Base-by-base conservation (phyloP, 169 alveolate species). In the Plasmodium chabaudi region DNA sequence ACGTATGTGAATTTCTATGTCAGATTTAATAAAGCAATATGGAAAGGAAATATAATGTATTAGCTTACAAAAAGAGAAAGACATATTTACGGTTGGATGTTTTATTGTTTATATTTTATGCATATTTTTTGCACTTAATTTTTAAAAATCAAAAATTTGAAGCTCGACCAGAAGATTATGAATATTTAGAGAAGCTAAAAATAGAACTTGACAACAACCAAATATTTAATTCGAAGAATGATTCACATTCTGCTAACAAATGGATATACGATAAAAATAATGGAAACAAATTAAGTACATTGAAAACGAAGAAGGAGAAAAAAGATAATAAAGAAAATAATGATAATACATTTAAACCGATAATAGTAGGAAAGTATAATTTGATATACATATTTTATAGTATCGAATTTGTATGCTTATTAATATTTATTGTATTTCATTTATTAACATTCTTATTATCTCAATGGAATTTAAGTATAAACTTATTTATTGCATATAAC, bases 361-460 rank as follows among this genome's bases (percentile, higher is more conserved):
- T 82, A 44, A 67, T 82, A 68, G 1, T 82, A 67, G 90, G 90
- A 21, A 82, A 82, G 53, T 82, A 82, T 13, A 82, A 82, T 49
- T 55, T 82, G 17, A 68, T 82, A 56, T 82, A 82, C 63, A 46
- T 82, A 5, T 82, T 82, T 60, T 82, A 68, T 34, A 82, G 90
- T 61, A 44, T 49, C 74, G 90, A 82, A 47, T 82, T 82, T 67
- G 51, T 82, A 17, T 7, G 82, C 34, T 57, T 82, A 17, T 71
- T 82, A 9, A 53, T 82, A 25, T 82, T 82, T 69, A 68, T 82
- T 23, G 25, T 51, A 42, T 65, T 82, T 47, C 90, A 82, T 51
- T 9, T 82, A 27, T 15, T 69, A 21, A 42, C 61, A 1, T 82
- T 82, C 53, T 64, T 82, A 13, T 27, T 82, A 46, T 82, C 90